Percentiles rank a stretch among this genome's conserved stretches.
phyloP scores from a whole-genome alignment of 441 rosid species.

The Erodium moschatum region DNA sequence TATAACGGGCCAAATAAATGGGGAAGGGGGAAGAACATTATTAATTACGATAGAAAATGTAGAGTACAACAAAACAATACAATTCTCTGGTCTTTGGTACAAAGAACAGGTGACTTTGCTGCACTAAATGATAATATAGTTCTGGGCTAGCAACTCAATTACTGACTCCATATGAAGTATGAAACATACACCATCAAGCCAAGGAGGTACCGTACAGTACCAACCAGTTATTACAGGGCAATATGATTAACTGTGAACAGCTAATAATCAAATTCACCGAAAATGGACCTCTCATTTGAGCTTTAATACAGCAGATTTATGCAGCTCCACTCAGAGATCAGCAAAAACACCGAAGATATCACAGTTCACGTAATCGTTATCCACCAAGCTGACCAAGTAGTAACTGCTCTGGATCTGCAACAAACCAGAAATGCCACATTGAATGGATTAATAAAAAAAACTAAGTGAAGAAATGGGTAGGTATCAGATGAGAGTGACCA shows the following conservation, averaged over 20 bases:
- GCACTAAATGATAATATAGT: neutral
- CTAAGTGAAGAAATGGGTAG: neutral
- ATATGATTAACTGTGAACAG: neutral
- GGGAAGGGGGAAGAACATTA: neutral
- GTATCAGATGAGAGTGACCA: neutral
- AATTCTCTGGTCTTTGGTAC: neutral
- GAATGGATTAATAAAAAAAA: conserved; percentile 1
- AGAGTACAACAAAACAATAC: conserved; percentile 3
- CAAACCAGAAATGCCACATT: neutral
- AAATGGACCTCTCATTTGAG: neutral
- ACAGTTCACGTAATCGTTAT: conserved; percentile 66
- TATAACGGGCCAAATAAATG: neutral
- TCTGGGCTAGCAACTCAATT: neutral
- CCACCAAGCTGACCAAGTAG: conserved; percentile 89
- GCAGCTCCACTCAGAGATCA: conserved; percentile 36
- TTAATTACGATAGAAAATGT: neutral
- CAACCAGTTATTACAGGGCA: conserved; percentile 3
- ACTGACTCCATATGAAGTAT: neutral
- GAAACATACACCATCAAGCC: neutral
- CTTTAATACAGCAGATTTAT: neutral
- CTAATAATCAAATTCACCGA: neutral
- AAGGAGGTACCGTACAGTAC: neutral
- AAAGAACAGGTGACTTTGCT: neutral
- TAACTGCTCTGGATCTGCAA: conserved; percentile 72
- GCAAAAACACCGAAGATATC: conserved; percentile 64